Conservation (phyloP, 2,329 filamentous ascomycete genomes). For the Cordyceps pruinosa region DNA sequence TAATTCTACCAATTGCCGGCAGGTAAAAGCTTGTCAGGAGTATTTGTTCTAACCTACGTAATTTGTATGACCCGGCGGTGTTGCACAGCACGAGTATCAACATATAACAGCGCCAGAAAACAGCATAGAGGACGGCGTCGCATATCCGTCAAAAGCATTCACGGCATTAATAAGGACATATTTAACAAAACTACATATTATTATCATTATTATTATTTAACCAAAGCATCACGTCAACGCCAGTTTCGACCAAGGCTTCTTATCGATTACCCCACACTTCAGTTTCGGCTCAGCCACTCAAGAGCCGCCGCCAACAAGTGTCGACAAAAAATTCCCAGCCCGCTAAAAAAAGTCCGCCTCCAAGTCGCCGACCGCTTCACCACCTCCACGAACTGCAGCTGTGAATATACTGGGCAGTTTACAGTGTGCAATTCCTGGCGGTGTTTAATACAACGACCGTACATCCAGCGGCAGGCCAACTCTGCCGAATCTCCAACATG, state of each 20-base stretch:
- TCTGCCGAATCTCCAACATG: constrained; percentile 25
- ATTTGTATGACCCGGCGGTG: too few species aligned
- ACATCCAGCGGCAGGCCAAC: neutral
- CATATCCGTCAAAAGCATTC: too few species aligned
- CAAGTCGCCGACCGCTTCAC: constrained; percentile 15
- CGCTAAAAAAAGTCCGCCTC: constrained; percentile 15
- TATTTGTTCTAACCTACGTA: constrained; percentile 13
- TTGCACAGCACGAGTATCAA: too few species aligned
- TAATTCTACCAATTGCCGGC: neutral
- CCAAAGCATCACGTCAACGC: too few species aligned
- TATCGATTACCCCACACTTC: constrained; percentile 14
- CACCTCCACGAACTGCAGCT: constrained; percentile 1
- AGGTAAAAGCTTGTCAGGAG: neutral
- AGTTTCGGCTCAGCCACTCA: constrained; percentile 8
- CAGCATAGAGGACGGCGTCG: too few species aligned
- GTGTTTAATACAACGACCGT: neutral
- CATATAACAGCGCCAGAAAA: too few species aligned
- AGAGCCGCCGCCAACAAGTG: constrained; percentile 6
- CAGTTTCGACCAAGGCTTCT: too few species aligned
- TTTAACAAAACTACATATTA: too few species aligned
- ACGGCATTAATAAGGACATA: too few species aligned
- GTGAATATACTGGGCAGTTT: constrained; percentile 1
- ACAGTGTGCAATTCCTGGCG: neutral
- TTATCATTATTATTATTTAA: too few species aligned
- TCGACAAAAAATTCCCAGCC: constrained; percentile 11